Percentiles rank a stretch among this genome's conserved stretches.
These are phyloP conservation scores for Aspergillus sergii DNA, from an alignment of 2,329 filamentous ascomycete species.

Conservation along the genomic window DNA sequence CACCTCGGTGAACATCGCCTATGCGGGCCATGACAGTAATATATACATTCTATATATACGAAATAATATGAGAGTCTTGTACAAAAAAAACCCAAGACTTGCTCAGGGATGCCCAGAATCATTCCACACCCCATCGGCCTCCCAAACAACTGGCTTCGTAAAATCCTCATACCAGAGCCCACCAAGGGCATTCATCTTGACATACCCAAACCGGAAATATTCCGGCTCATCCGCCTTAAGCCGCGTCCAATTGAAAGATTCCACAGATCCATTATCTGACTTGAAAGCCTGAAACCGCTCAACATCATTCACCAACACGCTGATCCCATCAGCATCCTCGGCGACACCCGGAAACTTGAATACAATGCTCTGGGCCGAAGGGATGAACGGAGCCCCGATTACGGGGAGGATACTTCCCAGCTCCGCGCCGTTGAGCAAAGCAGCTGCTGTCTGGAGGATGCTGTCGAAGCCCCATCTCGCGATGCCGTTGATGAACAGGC, in stretches of 20 bases:
- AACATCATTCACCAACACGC: slow-evolving; percentile 64
- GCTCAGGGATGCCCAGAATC: not conserved
- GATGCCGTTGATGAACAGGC: slow-evolving; percentile 65
- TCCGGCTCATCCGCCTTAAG: slow-evolving; percentile 33
- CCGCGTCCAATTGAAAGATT: slow-evolving; percentile 40
- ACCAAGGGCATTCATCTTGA: slow-evolving; percentile 39
- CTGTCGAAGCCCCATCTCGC: slow-evolving; percentile 66
- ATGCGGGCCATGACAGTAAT: not conserved
- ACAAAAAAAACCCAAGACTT: not conserved
- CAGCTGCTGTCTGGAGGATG: slow-evolving; percentile 59
- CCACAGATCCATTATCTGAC: slow-evolving; percentile 37
- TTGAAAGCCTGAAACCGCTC: slow-evolving; percentile 58
- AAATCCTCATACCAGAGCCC: slow-evolving; percentile 46
- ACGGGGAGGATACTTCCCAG: slow-evolving; percentile 36
- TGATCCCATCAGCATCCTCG: slow-evolving; percentile 54
- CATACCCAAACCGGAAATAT: slow-evolving; percentile 48
- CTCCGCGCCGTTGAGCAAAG: slow-evolving; percentile 45
- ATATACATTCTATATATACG: slow-evolving; percentile 4
- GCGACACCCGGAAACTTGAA: slow-evolving; percentile 39
- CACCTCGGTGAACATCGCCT: not conserved
- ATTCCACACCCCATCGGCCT: slow-evolving; percentile 28
- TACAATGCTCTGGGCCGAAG: slow-evolving; percentile 32
- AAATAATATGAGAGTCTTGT: not conserved
- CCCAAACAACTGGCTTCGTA: slow-evolving; percentile 37
- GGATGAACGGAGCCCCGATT: slow-evolving; percentile 25